Evolutionary conservation across 192 early-diverging fungal species (phyloP), one percentile per base, ranked within the genome.

Genomic region (Gryganskiella cystojenkinii): DNA sequence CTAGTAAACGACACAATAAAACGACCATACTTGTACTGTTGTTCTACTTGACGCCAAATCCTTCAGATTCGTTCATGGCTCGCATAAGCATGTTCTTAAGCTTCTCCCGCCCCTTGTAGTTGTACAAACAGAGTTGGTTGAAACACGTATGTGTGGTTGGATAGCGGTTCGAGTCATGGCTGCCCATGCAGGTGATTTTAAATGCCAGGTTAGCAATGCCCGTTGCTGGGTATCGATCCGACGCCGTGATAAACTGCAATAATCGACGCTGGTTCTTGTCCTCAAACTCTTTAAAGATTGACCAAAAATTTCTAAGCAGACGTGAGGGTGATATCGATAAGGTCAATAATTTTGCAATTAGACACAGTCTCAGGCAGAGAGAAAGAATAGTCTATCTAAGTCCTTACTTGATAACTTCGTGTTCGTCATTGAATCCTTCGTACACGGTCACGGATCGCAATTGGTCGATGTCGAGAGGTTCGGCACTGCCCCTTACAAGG

Each of bases 61-160:
- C 92, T 64, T 91, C 87, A 47, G 92, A 93, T 61, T 95, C 94
- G 7, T 64, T 84, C 52, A 97, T 90, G 1, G 97, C 96, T 44
- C 84, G 82, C 31, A 81, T 33, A 19, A 98, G 66, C 79, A 92
- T 90, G 25, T 86, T 79, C 52, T 84, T 71, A 5, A 98, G 71
- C 66, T 92, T 92, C 24, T 88, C 83, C 56, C 87, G 84, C 14
- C 82, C 80, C 6, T 85, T 62, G 69, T 98, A 97, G 62, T 87
- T 84, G 79, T 91, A 95, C 6, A 98, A 80, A 14, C 94, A 87
- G 22, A 98, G 79, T 68, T 95, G 95, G 71, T 98, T 97, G 67
- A 95, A 97, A 76, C 96, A 98, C 0, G 97, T 98, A 71, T 96
- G 97, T 7, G 97, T 95, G 37, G 92, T 88, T 1, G 97, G 97